Percentiles rank a stretch among this genome's conserved stretches.
Evolutionary conservation across 2,329 filamentous ascomycete genomes (phyloP).

Genomic region (Akanthomyces dipterigenus): DNA sequence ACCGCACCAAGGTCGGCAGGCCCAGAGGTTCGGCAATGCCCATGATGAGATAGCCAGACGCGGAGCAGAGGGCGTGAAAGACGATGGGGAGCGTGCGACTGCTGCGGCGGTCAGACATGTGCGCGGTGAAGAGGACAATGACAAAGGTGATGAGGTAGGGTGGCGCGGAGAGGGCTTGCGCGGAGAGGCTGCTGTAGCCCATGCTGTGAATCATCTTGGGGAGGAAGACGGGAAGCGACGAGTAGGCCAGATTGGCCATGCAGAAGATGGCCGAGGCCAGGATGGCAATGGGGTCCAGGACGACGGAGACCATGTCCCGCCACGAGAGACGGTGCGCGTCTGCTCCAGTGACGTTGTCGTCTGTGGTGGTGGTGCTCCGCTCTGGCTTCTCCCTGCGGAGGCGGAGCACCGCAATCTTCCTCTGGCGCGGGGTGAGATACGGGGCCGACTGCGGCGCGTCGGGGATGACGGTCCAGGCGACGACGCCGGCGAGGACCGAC

Average conservation of each 20-base stretch:
- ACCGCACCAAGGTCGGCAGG: constrained; percentile 48
- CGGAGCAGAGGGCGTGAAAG: constrained; percentile 60
- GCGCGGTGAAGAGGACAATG: constrained; percentile 64
- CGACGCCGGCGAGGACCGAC: constrained; percentile 65
- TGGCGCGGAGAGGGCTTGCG: constrained; percentile 74
- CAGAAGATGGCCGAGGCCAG: constrained; percentile 79
- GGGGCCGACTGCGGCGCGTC: constrained; percentile 63
- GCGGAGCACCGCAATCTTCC: constrained; percentile 63
- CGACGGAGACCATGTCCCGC: constrained; percentile 50
- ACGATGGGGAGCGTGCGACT: constrained; percentile 62
- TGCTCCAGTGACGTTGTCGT: constrained; percentile 13
- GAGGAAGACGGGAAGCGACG: constrained; percentile 79
- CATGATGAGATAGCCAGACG: constrained; percentile 53
- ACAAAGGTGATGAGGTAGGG: constrained; percentile 74
- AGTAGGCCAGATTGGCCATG: constrained; percentile 80
- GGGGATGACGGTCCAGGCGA: constrained; percentile 69
- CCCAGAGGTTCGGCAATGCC: constrained; percentile 46
- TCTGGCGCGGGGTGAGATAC: constrained; percentile 57
- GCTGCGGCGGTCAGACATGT: constrained; percentile 60
- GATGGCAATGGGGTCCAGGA: constrained; percentile 64
- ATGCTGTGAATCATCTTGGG: constrained; percentile 72
- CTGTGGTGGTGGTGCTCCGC: constrained; percentile 9
- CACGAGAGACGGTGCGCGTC: constrained; percentile 39
- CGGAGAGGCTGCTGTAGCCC: constrained; percentile 60
- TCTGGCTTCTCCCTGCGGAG: constrained; percentile 47